Conservation (phyloP, 1,284 basidiomycete genomes). For the Phenoliferia sp. region DNA sequence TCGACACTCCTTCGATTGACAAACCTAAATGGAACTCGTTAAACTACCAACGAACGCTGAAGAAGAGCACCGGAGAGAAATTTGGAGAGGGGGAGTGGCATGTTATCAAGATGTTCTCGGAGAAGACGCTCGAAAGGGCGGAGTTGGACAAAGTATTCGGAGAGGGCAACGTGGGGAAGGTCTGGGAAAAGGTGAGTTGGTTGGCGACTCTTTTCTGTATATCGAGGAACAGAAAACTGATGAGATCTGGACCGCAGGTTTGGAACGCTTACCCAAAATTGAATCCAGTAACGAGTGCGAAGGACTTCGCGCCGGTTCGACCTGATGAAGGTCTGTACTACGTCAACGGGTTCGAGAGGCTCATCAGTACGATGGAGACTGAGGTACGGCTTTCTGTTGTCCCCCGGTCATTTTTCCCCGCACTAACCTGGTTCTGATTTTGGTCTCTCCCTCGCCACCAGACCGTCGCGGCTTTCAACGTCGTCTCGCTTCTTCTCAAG, state of each 20-base stretch:
- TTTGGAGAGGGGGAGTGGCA: constrained; percentile 41
- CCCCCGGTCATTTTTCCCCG: neutral
- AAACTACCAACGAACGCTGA: constrained; percentile 68
- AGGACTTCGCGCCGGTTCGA: constrained; percentile 18
- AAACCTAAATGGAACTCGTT: constrained; percentile 82
- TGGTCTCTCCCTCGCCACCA: constrained; percentile 6
- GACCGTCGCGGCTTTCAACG: constrained; percentile 35
- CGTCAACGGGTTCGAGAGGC: constrained; percentile 33
- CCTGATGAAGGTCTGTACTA: constrained; percentile 35
- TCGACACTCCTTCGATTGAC: constrained; percentile 49
- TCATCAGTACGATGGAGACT: constrained; percentile 35
- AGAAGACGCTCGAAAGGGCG: constrained; percentile 57
- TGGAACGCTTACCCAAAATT: constrained; percentile 32
- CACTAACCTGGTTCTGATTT: neutral
- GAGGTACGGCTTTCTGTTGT: constrained; percentile 14
- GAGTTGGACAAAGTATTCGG: constrained; percentile 63
- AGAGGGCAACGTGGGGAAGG: constrained; percentile 67
- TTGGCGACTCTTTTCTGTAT: neutral
- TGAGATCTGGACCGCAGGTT: neutral
- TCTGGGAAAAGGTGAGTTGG: constrained; percentile 62
- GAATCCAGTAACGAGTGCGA: constrained; percentile 10
- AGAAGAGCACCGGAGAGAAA: neutral
- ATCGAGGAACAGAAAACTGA: neutral
- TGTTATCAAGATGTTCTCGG: constrained; percentile 83
- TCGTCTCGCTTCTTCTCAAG: constrained; percentile 26